These are phyloP conservation scores for Prunus fruticosa DNA, from an alignment of 306 rosid genomes.

Conservation along the genomic window DNA sequence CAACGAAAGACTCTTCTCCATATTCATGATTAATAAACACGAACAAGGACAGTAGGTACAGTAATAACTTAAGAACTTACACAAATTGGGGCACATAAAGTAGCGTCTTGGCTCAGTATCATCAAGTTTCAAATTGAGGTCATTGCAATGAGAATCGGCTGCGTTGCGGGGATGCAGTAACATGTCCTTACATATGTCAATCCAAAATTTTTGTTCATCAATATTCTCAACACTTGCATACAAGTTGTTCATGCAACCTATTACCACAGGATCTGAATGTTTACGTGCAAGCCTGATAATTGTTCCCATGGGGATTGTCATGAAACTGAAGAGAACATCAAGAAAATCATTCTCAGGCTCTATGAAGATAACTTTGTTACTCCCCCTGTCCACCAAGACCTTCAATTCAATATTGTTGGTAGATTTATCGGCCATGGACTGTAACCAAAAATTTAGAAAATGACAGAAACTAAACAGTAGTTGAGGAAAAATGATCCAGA, in stretches of 20 bases:
- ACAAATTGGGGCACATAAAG: not conserved
- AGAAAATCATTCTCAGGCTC: not conserved
- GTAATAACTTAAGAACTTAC: not conserved
- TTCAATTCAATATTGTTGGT: not conserved
- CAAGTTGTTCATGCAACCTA: slow-evolving; percentile 14
- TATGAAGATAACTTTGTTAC: slow-evolving; percentile 1
- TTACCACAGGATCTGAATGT: not conserved
- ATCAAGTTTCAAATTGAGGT: not conserved
- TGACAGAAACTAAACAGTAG: too few species aligned
- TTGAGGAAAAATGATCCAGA: too few species aligned
- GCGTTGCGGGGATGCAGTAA: not conserved
- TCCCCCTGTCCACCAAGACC: slow-evolving; percentile 13
- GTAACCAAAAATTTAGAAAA: not conserved
- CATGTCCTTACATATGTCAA: not conserved
- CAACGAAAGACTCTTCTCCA: not conserved
- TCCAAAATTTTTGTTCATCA: not conserved
- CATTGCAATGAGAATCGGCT: not conserved
- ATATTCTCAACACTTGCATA: not conserved
- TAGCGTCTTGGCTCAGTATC: too few species aligned
- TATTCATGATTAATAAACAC: accelerated
- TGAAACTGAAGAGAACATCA: slow-evolving; percentile 12
- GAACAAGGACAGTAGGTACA: not conserved
- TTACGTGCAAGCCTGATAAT: not conserved
- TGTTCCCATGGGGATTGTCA: slow-evolving; percentile 2
- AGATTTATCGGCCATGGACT: not conserved